A percentile compares a stretch with the other conserved stretches of the same genome.
Conservation (phyloP, 2,329 filamentous ascomycete genomes). For the Cladophialophora carrionii region DNA sequence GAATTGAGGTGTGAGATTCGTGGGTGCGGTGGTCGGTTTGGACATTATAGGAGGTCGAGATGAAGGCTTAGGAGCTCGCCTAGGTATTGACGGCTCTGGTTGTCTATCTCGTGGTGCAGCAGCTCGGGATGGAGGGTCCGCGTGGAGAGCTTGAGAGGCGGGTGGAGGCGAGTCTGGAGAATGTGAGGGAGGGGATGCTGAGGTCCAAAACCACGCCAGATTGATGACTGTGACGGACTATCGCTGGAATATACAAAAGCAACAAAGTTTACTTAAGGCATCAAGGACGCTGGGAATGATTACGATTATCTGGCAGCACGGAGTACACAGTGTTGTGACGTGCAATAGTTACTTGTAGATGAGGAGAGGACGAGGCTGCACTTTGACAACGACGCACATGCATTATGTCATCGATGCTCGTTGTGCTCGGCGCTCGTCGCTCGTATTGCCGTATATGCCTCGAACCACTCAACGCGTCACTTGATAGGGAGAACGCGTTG, state of each 20-base stretch:
- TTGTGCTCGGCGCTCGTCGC: not conserved
- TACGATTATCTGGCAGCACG: not conserved
- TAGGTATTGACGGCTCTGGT: not conserved
- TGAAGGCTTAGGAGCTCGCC: not conserved
- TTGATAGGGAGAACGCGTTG: constrained; percentile 25
- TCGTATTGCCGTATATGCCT: not conserved
- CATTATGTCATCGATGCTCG: constrained; percentile 18
- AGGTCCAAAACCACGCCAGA: constrained; percentile 39
- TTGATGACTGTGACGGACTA: constrained; percentile 27
- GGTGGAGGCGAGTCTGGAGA: constrained; percentile 20
- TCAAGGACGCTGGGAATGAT: not conserved
- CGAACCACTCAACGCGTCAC: constrained; percentile 33
- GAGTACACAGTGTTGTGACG: not conserved
- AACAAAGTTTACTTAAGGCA: not conserved
- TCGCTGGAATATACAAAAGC: not conserved
- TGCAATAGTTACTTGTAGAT: too few species aligned
- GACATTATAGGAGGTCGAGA: constrained; percentile 43
- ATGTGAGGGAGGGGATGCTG: constrained; percentile 17
- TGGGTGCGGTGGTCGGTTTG: constrained; percentile 38
- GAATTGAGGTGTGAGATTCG: constrained; percentile 70
- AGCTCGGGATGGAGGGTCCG: not conserved
- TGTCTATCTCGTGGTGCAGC: not conserved
- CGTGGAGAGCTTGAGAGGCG: constrained; percentile 18
- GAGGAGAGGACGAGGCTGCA: constrained; percentile 12
- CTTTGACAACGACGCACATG: constrained; percentile 1